Base-by-base conservation (phyloP, 768 basidiomycete genomes). In the Hysterangium stoloniferum region DNA sequence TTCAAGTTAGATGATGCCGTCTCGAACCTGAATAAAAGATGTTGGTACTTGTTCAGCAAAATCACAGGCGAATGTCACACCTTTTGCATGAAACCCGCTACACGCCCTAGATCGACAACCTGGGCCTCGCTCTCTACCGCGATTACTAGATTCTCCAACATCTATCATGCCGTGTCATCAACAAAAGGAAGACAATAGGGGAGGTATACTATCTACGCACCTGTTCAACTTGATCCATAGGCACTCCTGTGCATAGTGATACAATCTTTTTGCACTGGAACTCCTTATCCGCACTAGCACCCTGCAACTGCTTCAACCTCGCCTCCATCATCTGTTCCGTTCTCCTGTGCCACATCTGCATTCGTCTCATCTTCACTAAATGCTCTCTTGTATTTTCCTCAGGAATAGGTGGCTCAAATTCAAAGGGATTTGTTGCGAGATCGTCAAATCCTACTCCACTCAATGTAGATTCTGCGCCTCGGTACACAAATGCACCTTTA, bases 81-180 rank as follows among this genome's bases (percentile, higher is more conserved):
- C 74, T 89, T 92, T 65, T 88, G 86, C 86, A 94, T 86, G 64
- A 94, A 93, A 1, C 84, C 86, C 41, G 89, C 89, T 34, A 94
- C 85, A 48, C 89, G 80, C 37, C 80, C 80, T 47, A 93, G 80
- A 64, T 93, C 91, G 27, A 86, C 79, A 51, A 85, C 76, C 53
- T 85, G 80, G 2, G 84, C 68, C 60, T 94, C 91, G 59, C 89
- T 93, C 64, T 95, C 90, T 45, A 96, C 79, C 27, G 93, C 90
- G 56, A 86, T 71, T 25, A 94, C 77, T 45, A 96, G 73, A 56
- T 85, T 82, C 57, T 89, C 89, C 48, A 95, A 71, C 80, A 89
- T 84, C 84, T 89, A 59, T 27, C 31, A 48, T 56, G 45, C 40
- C 54, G 50, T 61, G 54, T 45, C 50, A 11, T 13, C 19, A 15